These are phyloP conservation scores for Cucurbita argyrosperma DNA, from an alignment of 306 rosid genomes.

Conservation along the genomic window DNA sequence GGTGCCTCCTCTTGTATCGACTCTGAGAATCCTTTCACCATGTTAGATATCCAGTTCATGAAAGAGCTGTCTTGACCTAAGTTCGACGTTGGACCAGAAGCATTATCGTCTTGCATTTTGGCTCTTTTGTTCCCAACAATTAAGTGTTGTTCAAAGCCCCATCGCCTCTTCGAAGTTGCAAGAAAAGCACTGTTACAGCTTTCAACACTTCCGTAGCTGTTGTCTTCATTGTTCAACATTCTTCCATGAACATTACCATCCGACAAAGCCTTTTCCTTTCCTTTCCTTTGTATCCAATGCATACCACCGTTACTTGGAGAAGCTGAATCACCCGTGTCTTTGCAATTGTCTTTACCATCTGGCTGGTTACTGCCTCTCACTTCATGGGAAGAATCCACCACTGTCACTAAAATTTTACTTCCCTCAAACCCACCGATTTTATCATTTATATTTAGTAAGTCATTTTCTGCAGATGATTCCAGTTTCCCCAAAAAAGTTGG, in stretches of 20 bases:
- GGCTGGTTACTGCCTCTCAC: constrained; percentile 16
- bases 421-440: constrained; percentile 18
- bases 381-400: constrained; percentile 8
- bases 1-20: constrained; percentile 28
- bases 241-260: constrained; percentile 24
- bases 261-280: constrained; percentile 45
- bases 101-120: constrained; percentile 27
- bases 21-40: constrained; percentile 50
- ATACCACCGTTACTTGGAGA: constrained; percentile 34
- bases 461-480: constrained; percentile 48
- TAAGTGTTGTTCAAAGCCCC: constrained; percentile 38
- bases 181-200: constrained; percentile 38
- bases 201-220: constrained; percentile 39
- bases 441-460: constrained; percentile 17
- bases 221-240: constrained; percentile 29
- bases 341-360: constrained; percentile 9
- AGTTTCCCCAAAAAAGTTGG: constrained; percentile 17
- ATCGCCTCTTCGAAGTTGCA: constrained; percentile 31
- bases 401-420: constrained; percentile 10
- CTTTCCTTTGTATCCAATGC: constrained; percentile 22
- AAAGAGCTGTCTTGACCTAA: constrained; percentile 55
- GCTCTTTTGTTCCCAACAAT: constrained; percentile 33
- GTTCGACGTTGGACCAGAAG: constrained; percentile 20
- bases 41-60: constrained; percentile 68
- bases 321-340: constrained; percentile 14